Conservation (phyloP, 2,329 filamentous ascomycete species). For the Acephala macrosclerotiorum region DNA sequence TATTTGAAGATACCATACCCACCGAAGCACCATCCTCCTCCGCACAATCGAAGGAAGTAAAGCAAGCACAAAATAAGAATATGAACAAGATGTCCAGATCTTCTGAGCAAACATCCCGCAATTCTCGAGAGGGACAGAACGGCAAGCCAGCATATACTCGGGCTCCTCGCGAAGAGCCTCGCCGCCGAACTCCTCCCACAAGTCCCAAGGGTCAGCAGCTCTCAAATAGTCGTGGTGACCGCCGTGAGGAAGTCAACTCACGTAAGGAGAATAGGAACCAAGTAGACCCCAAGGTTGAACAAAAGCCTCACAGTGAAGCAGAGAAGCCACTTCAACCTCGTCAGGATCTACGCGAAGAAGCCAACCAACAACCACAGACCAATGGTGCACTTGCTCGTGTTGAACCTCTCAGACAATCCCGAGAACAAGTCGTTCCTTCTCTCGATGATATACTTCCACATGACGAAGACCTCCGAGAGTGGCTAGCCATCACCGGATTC, state of each 20-base stretch:
- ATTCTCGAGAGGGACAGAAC: slow-evolving; percentile 25
- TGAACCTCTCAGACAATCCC: slow-evolving; percentile 25
- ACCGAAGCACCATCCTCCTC: slow-evolving; percentile 26
- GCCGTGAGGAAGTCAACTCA: slow-evolving; percentile 33
- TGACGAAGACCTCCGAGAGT: slow-evolving; percentile 45
- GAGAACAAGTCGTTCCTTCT: slow-evolving; percentile 31
- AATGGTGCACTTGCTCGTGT: slow-evolving; percentile 24
- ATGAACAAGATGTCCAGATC: slow-evolving; percentile 24
- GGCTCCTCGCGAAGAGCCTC: slow-evolving; percentile 28
- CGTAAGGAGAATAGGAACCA: slow-evolving; percentile 27
- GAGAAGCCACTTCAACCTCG: slow-evolving; percentile 26
- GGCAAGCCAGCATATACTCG: slow-evolving; percentile 13
- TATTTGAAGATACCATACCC: slow-evolving; percentile 40
- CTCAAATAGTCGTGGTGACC: slow-evolving; percentile 32
- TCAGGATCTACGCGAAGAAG: slow-evolving; percentile 33
- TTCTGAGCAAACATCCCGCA: slow-evolving; percentile 29
- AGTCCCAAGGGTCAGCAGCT: slow-evolving; percentile 26
- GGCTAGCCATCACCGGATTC: slow-evolving; percentile 46
- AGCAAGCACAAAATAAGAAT: slow-evolving; percentile 26
- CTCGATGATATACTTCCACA: slow-evolving; percentile 37
- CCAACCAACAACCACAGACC: slow-evolving; percentile 26
- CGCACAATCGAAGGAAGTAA: no score
- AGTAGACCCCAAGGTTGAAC: slow-evolving; percentile 29
- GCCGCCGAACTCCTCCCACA: slow-evolving; percentile 29
- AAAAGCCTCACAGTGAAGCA: slow-evolving; percentile 29